A percentile compares a stretch with the other conserved stretches of the same genome.
These are phyloP conservation scores for Tetrahymena malaccensis DNA, from an alignment of 73 alveolate genomes.

Conservation along the genomic window DNA sequence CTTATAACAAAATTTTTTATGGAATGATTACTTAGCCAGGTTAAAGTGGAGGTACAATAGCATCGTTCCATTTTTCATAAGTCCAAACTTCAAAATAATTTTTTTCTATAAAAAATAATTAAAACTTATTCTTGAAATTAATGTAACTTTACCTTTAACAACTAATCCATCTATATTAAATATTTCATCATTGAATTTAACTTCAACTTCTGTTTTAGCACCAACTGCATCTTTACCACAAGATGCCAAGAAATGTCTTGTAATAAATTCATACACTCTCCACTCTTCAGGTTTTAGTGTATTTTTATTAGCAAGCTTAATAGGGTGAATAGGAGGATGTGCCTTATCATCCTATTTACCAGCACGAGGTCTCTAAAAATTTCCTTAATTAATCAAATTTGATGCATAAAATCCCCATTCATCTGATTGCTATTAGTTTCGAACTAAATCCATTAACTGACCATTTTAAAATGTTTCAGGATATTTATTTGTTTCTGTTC, in stretches of 20 bases:
- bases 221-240: slow-evolving; percentile 96
- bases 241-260: slow-evolving; percentile 96
- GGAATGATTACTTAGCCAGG: slow-evolving; percentile 72
- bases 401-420: slow-evolving; percentile 85
- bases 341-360: slow-evolving; percentile 98
- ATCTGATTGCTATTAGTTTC: slow-evolving; percentile 33
- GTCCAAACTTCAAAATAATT: slow-evolving; percentile 89
- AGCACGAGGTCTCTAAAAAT: slow-evolving; percentile 77
- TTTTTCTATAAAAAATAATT: slow-evolving; percentile 52
- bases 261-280: slow-evolving; percentile 89
- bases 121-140: background rate
- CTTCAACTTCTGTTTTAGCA: slow-evolving; percentile 78
- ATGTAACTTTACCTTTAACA: background rate
- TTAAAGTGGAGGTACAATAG: slow-evolving; percentile 72
- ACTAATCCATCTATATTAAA: slow-evolving; percentile 72
- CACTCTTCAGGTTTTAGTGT: slow-evolving; percentile 62
- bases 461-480: slow-evolving; percentile 58
- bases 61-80: slow-evolving; percentile 88
- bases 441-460: slow-evolving; percentile 19
- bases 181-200: slow-evolving; percentile 73
- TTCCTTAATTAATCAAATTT: slow-evolving; percentile 46
- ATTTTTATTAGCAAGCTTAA: slow-evolving; percentile 60
- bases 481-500: slow-evolving; percentile 97
- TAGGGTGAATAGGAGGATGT: slow-evolving; percentile 99
- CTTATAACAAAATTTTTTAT: slow-evolving; percentile 53